Evolutionary conservation across 2,329 filamentous ascomycete species (phyloP), one percentile per base, ranked within the genome.

Genomic region (Pseudogymnoascus sp.): DNA sequence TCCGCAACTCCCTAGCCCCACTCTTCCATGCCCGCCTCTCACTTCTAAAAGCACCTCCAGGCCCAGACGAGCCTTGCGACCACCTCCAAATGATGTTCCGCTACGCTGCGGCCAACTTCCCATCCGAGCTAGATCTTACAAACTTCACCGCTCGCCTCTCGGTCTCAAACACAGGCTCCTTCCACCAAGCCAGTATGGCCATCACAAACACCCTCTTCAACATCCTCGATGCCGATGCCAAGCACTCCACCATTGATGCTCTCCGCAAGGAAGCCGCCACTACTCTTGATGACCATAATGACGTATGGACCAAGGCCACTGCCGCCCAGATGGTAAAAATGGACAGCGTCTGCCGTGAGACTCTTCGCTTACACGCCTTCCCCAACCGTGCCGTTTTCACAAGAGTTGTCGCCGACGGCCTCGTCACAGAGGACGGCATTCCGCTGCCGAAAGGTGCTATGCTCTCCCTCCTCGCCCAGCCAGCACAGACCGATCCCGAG

Each of bases 341-440:
- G 7, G 78, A 81, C 66, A 80, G 77, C 60, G 72, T 73, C 0
- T 68, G 74, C 2, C 73, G 78, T 11, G 78, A 81, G 67, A 78
- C 78, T 2, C 68, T 80, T 21, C 73, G 78, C 1, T 55, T 75
- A 2, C 62, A 77, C 23, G 69, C 73, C 0, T 70, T 72, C 39
- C 66, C 66, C 37, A 67, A 64, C 29, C 66, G 71, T 3, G 66
- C 66, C 11, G 59, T 72, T 6, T 59, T 70, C 37, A 72, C 71
- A 39, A 69, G 67, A 58, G 72, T 73, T 4, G 59, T 72, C 21
- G 65, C 62, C 1, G 65, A 70, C 14, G 62, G 65, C 26, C 19
- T 70, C n/a, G 39, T 19, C 12, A 69, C 68, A 10, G 61, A 65
- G 21, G 63, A 81, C 68, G 83, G 82, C 14, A 79, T 83, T 58